These are phyloP conservation scores for Sporisorium sorghi DNA, from an alignment of 1,284 basidiomycete genomes.

Conservation along the genomic window DNA sequence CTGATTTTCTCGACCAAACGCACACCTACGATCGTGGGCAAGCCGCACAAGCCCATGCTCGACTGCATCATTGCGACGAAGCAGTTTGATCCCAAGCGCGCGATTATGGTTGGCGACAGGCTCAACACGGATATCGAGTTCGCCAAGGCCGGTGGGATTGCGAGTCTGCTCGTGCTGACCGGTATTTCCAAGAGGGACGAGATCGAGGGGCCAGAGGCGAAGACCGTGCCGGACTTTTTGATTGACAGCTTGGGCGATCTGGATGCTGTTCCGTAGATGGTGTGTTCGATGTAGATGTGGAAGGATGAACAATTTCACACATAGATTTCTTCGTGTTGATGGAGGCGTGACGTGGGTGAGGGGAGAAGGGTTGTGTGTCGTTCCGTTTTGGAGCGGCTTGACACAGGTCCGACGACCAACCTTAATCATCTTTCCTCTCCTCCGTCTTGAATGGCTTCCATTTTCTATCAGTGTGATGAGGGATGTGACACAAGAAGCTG, in stretches of 20 bases:
- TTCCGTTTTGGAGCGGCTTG: neutral
- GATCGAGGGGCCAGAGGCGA: slow-evolving; percentile 73
- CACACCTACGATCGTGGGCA: slow-evolving; percentile 83
- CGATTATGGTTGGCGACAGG: slow-evolving; percentile 95
- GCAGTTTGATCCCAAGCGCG: slow-evolving; percentile 77
- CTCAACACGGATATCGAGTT: slow-evolving; percentile 95
- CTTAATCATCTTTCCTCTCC: neutral
- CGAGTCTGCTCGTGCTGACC: slow-evolving; percentile 92
- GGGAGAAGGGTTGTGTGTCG: neutral
- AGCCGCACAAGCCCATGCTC: slow-evolving; percentile 90
- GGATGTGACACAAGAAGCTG: neutral
- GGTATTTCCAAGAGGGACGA: slow-evolving; percentile 72
- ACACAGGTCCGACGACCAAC: neutral
- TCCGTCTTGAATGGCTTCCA: neutral
- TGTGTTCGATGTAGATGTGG: neutral
- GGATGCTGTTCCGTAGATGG: slow-evolving; percentile 43
- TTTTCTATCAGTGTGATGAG: neutral
- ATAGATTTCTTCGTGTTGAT: neutral
- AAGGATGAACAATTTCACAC: slow-evolving; percentile 1
- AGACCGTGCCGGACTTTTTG: slow-evolving; percentile 65
- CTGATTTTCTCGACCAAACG: slow-evolving; percentile 79
- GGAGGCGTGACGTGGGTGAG: neutral
- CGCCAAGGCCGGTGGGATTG: slow-evolving; percentile 83
- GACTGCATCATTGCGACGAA: slow-evolving; percentile 91
- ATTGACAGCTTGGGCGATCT: slow-evolving; percentile 62